These are phyloP conservation scores for Russula vinacea DNA, from an alignment of 768 basidiomycete species.

Conservation along the genomic window DNA sequence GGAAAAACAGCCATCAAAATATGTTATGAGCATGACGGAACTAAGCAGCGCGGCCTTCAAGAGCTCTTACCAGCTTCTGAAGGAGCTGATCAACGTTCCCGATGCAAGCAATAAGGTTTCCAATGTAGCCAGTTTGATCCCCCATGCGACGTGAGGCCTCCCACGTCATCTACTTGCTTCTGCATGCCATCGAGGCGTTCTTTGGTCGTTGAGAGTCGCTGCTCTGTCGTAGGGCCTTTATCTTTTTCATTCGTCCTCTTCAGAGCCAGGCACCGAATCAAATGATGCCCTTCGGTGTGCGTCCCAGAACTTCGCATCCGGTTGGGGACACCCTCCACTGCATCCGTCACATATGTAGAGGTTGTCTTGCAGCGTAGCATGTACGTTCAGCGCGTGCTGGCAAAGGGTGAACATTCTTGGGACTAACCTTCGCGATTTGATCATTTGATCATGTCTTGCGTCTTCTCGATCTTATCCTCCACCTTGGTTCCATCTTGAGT, in stretches of 20 bases:
- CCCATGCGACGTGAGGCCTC: neutral
- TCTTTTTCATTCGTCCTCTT: neutral
- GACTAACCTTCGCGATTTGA: constrained; percentile 29
- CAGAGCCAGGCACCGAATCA: constrained; percentile 19
- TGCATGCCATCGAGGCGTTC: constrained; percentile 23
- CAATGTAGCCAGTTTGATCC: too few species aligned
- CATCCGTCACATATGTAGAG: constrained; percentile 29
- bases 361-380: constrained; percentile 4
- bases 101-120: neutral
- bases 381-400: neutral
- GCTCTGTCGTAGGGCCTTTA: neutral
- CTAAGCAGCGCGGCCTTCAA: too few species aligned
- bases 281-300: constrained; percentile 11
- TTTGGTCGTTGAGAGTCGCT: constrained; percentile 3
- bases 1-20: too few species aligned
- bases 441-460: too few species aligned
- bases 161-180: neutral
- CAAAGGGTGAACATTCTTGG: neutral
- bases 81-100: constrained; percentile 14
- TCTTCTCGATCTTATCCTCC: too few species aligned
- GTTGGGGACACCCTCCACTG: constrained; percentile 11
- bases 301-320: constrained; percentile 9
- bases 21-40: too few species aligned
- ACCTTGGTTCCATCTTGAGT: too few species aligned
- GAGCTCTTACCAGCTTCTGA: neutral